These are phyloP conservation scores for Tetrastigma voinierianum DNA, from an alignment of 164 flowering plant species.

Conservation along the genomic window DNA sequence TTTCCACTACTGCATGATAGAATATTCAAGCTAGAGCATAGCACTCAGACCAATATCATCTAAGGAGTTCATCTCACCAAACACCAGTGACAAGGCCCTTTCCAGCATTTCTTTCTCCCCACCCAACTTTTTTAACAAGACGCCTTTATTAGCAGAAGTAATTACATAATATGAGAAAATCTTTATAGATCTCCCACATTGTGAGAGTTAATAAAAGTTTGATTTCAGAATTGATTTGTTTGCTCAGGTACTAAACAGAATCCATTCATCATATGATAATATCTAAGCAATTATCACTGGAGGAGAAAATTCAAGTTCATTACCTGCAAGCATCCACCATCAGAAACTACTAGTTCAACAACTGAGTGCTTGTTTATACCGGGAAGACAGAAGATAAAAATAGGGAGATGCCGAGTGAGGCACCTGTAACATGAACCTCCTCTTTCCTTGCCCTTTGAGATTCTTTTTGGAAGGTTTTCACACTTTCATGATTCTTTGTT, in stretches of 20 bases:
- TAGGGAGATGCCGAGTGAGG: constrained; percentile 63
- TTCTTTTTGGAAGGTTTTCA: constrained; percentile 79
- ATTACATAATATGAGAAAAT: not conserved
- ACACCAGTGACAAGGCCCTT: not conserved
- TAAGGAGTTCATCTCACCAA: too few species aligned
- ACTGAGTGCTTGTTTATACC: constrained; percentile 65
- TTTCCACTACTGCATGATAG: too few species aligned
- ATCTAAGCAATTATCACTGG: too few species aligned
- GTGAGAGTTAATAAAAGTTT: not conserved
- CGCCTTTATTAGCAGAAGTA: not conserved
- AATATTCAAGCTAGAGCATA: too few species aligned
- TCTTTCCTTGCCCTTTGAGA: constrained; percentile 82
- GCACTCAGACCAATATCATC: too few species aligned
- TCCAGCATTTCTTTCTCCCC: not conserved
- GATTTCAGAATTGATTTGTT: not conserved
- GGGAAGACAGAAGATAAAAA: constrained; percentile 79
- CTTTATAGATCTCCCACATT: not conserved
- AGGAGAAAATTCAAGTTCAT: not conserved
- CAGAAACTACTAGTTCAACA: constrained; percentile 76
- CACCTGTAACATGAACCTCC: constrained; percentile 72
- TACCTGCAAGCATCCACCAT: constrained; percentile 99
- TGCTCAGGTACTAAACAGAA: not conserved
- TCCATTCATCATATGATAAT: not conserved
- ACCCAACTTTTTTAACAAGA: too few species aligned
- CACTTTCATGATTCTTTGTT: constrained; percentile 64